Conservation (phyloP, 805 yeast genomes). For the Torulaspora maleeae region DNA sequence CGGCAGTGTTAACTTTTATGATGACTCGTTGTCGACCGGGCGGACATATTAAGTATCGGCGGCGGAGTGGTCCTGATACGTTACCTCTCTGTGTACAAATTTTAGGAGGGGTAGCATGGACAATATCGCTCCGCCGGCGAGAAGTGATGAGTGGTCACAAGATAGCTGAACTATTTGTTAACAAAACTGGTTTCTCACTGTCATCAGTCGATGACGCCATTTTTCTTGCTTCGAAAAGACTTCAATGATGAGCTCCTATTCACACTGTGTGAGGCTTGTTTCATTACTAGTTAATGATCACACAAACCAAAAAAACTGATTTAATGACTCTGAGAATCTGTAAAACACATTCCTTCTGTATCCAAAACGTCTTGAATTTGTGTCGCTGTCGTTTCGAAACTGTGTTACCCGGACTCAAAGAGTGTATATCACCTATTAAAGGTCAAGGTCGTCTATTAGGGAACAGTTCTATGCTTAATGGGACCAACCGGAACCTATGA, state of each 20-base stretch:
- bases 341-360: background rate
- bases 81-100: conserved; percentile 36
- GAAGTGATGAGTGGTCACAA: conserved; percentile 41
- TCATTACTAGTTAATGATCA: conserved; percentile 34
- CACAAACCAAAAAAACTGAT: conserved; percentile 36
- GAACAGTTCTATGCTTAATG: background rate
- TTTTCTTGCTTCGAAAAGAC: conserved; percentile 1
- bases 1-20: conserved; percentile 21
- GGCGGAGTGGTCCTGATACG: conserved; percentile 23
- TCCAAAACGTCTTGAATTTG: background rate
- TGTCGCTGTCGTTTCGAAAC: background rate
- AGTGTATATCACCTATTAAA: background rate
- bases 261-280: conserved; percentile 39
- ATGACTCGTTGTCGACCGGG: conserved; percentile 45
- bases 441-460: background rate
- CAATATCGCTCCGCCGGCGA: conserved; percentile 22
- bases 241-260: conserved; percentile 26
- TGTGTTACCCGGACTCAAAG: conserved; percentile 1
- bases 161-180: conserved; percentile 33
- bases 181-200: background rate
- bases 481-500: conserved; percentile 16
- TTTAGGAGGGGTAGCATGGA: conserved; percentile 28
- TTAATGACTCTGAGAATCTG: conserved; percentile 38
- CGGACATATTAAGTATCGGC: conserved; percentile 42
- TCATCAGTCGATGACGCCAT: conserved; percentile 11